Base-by-base conservation (phyloP, 169 alveolate species). In the Plasmodium inui region DNA sequence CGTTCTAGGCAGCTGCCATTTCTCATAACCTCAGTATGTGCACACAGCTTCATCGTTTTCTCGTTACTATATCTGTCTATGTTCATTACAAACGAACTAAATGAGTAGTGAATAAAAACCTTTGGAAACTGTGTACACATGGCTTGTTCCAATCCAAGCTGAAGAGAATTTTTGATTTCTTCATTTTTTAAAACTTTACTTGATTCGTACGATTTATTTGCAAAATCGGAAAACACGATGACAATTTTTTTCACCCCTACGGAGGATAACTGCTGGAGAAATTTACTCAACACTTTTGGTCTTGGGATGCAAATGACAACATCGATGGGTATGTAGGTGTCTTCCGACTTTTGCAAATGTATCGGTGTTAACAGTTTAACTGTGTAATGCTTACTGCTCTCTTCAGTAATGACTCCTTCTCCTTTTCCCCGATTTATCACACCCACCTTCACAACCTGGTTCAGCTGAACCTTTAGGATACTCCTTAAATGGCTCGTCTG, bases 101-200 rank as follows among this genome's bases (percentile, higher is more conserved):
- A 89, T 1, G 94, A 79, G 70, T 89, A 89, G 72, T 89, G 94
- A 44, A 89, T 70, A 80, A 79, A 89, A 55, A 79, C 28, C 61
- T 89, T 26, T 0, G 94, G 94, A 67, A 89, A 89, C 30, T 37
- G 53, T 19, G 94, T 89, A 30, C 94, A 89, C 94, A 89, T 89
- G 22, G 94, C 94, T 89, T 89, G 94, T 79, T 89, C 94, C 55
- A 89, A 80, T 22, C 94, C 94, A 28, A 89, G 55, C 26, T 89
- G 94, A 89, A 89, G 94, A 8, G 94, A 83, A 39, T 39, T n/a
- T 81, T 89, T 89, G 39, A 89, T 89, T 89, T 89, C 94, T 32
- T 71, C 91, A 89, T 89, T 89, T 70, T 80, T 89, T 79, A 89
- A 79, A 57, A 89, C 32, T 89, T 41, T 89, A 80, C 94, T 89